A percentile compares a stretch with the other conserved stretches of the same genome.
Evolutionary conservation across 2,329 filamentous ascomycete species (phyloP).

Genomic region (Dactylellina drechsleri): DNA sequence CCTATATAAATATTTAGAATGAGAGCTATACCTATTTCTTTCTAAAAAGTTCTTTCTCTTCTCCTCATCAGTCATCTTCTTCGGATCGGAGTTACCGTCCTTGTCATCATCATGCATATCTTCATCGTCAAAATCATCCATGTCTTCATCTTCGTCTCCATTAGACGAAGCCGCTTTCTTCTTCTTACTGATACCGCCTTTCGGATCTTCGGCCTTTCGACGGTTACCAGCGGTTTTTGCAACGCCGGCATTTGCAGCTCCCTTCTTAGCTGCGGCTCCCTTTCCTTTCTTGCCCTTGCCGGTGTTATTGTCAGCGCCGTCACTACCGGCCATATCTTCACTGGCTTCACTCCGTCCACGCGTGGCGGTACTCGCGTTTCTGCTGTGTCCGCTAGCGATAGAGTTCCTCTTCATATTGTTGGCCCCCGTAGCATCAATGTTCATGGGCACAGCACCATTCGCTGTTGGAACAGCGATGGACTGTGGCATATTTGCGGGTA

Average conservation of each 20-base stretch:
- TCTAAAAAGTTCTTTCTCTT: conserved; percentile 98
- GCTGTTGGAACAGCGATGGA: conserved; percentile 30
- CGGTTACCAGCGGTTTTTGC: conserved; percentile 43
- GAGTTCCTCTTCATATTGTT: conserved; percentile 45
- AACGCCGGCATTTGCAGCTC: conserved; percentile 31
- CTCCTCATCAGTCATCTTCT: conserved; percentile 97
- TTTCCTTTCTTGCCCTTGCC: conserved; percentile 46
- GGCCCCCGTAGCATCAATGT: conserved; percentile 26
- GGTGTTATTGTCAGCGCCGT: conserved; percentile 21
- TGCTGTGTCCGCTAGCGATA: conserved; percentile 47
- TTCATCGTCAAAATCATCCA: conserved; percentile 33
- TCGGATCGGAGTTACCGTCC: conserved; percentile 25
- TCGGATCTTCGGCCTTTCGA: conserved; percentile 40
- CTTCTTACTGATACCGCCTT: conserved; percentile 26
- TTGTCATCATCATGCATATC: conserved; percentile 39
- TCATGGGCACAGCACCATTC: conserved; percentile 44
- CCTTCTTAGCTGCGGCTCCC: conserved; percentile 36
- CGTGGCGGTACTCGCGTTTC: conserved; percentile 46
- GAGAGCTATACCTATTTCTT: conserved; percentile 77
- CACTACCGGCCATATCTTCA: conserved; percentile 46
- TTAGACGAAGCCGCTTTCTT: conserved; percentile 25
- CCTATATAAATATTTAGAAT: conserved; percentile 59
- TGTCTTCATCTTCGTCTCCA: conserved; percentile 46
- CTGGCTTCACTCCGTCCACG: conserved; percentile 49
- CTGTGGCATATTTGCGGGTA: conserved; percentile 44